These are phyloP conservation scores for Fusarium sp. DNA, from an alignment of 2,329 filamentous ascomycete species.

Conservation along the genomic window DNA sequence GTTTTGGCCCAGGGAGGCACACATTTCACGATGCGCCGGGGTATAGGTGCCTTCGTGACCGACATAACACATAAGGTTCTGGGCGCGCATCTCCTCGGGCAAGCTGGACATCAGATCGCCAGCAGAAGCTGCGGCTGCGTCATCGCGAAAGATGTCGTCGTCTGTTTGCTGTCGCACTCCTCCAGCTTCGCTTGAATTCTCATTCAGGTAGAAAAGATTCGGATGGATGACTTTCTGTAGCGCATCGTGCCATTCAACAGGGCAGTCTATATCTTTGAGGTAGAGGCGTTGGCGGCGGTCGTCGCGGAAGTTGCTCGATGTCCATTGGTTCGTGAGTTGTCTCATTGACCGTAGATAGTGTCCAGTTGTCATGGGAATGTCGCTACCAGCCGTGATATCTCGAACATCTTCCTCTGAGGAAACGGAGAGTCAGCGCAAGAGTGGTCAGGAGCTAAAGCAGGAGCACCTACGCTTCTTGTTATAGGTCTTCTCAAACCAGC, in stretches of 20 bases:
- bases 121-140: conserved; percentile 74
- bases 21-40: conserved; percentile 97
- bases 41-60: conserved; percentile 98
- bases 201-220: conserved; percentile 90
- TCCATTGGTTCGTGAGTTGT: conserved; percentile 86
- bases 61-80: conserved; percentile 98
- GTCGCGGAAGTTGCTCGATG: conserved; percentile 79
- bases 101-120: conserved; percentile 97
- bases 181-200: conserved; percentile 67
- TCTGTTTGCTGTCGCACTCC: conserved; percentile 51
- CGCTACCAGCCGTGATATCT: conserved; percentile 78
- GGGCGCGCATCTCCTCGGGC: conserved; percentile 86
- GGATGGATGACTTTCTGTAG: conserved; percentile 83
- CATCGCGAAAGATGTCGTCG: conserved; percentile 58
- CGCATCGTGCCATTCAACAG: conserved; percentile 84
- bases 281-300: conserved; percentile 88
- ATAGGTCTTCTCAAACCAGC: conserved; percentile 84
- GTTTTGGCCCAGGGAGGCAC: conserved; percentile 93
- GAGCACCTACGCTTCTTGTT: conserved; percentile 77
- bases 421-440: conserved; percentile 32
- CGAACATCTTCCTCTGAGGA: conserved; percentile 82
- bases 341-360: conserved; percentile 93
- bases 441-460: neutral
- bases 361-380: conserved; percentile 86
- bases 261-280: conserved; percentile 97